phyloP scores from a whole-genome alignment of 169 alveolate species.

The Plasmodium inui region DNA sequence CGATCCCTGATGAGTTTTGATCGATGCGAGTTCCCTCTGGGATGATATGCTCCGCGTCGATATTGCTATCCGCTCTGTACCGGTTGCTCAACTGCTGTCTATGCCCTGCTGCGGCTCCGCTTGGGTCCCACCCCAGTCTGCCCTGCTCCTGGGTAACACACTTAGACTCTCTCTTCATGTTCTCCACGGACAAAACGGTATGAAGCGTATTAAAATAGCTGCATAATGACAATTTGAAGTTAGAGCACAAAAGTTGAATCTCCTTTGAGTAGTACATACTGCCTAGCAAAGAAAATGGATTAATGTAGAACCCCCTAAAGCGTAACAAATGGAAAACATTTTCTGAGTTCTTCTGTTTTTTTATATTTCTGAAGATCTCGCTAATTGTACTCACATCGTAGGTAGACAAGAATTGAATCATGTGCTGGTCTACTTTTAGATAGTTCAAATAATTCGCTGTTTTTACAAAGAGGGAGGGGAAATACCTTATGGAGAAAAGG shows the following conservation, averaged over 20 bases:
- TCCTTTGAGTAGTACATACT: constrained; percentile 34
- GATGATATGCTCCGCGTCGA: not conserved
- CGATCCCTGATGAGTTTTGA: not conserved
- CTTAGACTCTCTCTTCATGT: not conserved
- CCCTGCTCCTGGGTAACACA: not conserved
- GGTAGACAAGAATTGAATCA: not conserved
- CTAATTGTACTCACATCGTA: not conserved
- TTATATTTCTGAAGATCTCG: constrained; percentile 6
- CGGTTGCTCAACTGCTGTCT: no score
- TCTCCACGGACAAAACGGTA: constrained; percentile 15
- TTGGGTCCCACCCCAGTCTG: not conserved
- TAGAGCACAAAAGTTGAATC: not conserved
- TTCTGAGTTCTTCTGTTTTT: not conserved
- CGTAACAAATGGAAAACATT: constrained; percentile 12
- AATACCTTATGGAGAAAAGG: constrained; percentile 46
- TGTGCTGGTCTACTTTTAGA: constrained; percentile 5
- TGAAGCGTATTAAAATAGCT: constrained; percentile 39
- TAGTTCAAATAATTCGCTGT: constrained; percentile 42
- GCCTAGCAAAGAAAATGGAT: constrained; percentile 70
- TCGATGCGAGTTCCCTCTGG: not conserved
- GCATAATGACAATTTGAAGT: not conserved
- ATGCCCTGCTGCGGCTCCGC: not conserved
- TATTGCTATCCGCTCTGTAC: no score
- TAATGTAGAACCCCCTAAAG: constrained; percentile 28
- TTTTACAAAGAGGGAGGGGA: constrained; percentile 53